A percentile compares a stretch with the other conserved stretches of the same genome.
These are phyloP conservation scores for Aureobasidium sp. DNA, from an alignment of 2,329 filamentous ascomycete species.

Conservation along the genomic window DNA sequence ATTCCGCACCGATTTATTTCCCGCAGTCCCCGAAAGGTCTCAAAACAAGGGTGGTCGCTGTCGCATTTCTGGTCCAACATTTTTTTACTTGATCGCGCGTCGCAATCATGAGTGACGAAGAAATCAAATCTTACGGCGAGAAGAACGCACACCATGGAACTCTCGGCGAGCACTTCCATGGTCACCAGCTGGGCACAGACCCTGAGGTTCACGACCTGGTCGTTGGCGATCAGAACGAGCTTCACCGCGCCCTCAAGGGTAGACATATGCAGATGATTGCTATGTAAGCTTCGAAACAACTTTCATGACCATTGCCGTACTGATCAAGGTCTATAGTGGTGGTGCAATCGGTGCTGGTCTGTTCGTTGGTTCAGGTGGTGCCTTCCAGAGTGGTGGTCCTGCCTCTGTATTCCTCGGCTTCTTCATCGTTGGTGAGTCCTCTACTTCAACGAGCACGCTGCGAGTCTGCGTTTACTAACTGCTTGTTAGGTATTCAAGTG, in stretches of 20 bases:
- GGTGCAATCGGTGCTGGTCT: slow-evolving; percentile 46
- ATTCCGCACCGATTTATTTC: slow-evolving; percentile 2
- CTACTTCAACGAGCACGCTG: background rate
- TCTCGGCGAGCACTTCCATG: background rate
- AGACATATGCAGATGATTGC: slow-evolving; percentile 31
- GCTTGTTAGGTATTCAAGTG: slow-evolving; percentile 14
- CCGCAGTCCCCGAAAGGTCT: background rate
- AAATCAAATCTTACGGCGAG: background rate
- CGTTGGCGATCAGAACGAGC: slow-evolving; percentile 5
- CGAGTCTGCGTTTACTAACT: background rate
- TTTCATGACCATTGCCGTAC: background rate
- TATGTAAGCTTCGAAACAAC: slow-evolving; percentile 17
- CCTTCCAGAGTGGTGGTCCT: slow-evolving; percentile 44
- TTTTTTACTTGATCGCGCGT: background rate
- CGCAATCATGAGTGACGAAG: slow-evolving; percentile 7
- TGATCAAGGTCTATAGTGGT: slow-evolving; percentile 27
- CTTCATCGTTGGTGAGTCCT: background rate
- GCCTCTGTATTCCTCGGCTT: slow-evolving; percentile 17
- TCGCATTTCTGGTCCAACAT: background rate
- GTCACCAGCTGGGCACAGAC: background rate
- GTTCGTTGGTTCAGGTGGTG: slow-evolving; percentile 46
- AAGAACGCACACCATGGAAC: background rate
- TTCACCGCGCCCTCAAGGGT: slow-evolving; percentile 18
- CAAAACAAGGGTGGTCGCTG: slow-evolving; percentile 8
- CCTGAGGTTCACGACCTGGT: background rate